Evolutionary conservation across 805 yeast genomes (phyloP), one percentile per base, ranked within the genome.

Genomic region (Wickerhamomyces bisporus): DNA sequence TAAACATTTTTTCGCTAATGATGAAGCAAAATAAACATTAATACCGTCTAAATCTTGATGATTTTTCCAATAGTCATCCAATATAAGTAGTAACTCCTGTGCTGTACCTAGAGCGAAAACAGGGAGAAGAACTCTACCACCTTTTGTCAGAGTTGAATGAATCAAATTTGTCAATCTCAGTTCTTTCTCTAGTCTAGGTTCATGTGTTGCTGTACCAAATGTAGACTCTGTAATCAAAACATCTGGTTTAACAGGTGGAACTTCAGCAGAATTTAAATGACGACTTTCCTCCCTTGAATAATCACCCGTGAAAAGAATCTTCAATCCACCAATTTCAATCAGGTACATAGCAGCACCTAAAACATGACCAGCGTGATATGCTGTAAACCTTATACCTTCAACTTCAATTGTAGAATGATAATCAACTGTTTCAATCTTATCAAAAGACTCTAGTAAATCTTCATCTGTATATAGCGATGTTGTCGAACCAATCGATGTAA

Each of bases 301-400:
- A 61, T 93, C 99, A 40, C 99, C 99, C 0, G 99, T 93, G 58
- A 91, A 93, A 36, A 93, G 61, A 0, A 87, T 71, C 48, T 86
- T 85, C 42, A 91, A 65, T 0, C 97, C 97, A 15, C 96, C 96
- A 52, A 93, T 83, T 60, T 93, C 99, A 34, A 93, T 77, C 48
- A 93, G 80, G 60, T 81, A 93, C 98, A 93, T 93, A 11, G 98
- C 96, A 10, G 98, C 98, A 39, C 99, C 99, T 31, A 93, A 68
- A 11, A 93, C 99, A 70, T 93, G 99, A n/a, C 99, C 99, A 7
- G 99, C 99, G 64, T 91, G 99, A 60, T 83, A 93, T 1, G 98
- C 98, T 1, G 98, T 93, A 66, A 93, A 91, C 55, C 93, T 72
- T 40, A 93, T 81, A 36, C 98, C 98, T 42, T 86, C 94, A 26